A percentile compares a stretch with the other conserved stretches of the same genome.
phyloP scores from a whole-genome alignment of 306 rosid species.

The Mimosa bimucronata region DNA sequence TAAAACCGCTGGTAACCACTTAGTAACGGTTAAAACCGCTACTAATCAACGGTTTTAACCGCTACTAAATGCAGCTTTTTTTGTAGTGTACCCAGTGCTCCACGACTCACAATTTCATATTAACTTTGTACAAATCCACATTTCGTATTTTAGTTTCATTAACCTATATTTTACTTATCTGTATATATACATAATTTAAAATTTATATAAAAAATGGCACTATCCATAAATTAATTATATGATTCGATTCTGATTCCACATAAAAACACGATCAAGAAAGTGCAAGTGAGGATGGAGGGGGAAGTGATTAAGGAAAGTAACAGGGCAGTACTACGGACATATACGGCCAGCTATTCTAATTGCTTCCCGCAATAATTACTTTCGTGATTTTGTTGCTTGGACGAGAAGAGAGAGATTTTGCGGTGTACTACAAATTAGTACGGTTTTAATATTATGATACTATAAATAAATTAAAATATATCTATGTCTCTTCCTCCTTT shows the following conservation, averaged over 20 bases:
- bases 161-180: no score
- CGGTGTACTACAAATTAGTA: not conserved
- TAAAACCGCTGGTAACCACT: no score
- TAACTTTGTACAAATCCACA: not conserved
- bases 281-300: not conserved
- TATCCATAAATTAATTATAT: not conserved
- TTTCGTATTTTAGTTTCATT: not conserved
- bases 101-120: not conserved
- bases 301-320: not conserved
- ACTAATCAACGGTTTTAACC: no score
- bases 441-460: not conserved
- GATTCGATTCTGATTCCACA: not conserved
- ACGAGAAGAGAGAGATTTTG: not conserved
- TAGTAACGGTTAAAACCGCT: no score
- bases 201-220: not conserved
- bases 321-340: slow-evolving; percentile 3
- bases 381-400: not conserved
- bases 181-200: not conserved
- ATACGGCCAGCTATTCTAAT: slow-evolving; percentile 23
- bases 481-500: not conserved
- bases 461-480: not conserved
- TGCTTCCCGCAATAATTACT: not conserved
- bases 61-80: no score
- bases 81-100: no score
- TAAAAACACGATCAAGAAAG: not conserved